These are phyloP conservation scores for Vaccinium vitisidaea DNA, from an alignment of 148 eudicot genomes.

Conservation along the genomic window DNA sequence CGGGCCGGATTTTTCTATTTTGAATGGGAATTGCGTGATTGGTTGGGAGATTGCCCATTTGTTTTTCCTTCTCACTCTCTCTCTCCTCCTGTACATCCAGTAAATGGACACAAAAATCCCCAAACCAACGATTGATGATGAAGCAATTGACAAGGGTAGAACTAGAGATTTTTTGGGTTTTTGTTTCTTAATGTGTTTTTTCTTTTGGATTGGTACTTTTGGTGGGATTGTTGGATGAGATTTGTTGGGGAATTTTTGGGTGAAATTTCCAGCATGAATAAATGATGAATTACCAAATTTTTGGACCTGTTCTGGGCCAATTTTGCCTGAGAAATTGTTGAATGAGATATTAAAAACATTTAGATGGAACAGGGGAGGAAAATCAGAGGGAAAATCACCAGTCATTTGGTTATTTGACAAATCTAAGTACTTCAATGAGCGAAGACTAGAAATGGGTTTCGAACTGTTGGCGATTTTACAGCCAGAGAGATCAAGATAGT, in stretches of 20 bases:
- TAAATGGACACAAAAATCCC: conserved; percentile 14
- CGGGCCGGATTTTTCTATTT: conserved; percentile 81
- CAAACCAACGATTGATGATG: conserved; percentile 25
- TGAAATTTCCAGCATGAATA: conserved; percentile 51
- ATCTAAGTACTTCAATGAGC: conserved; percentile 46
- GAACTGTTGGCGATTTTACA: conserved; percentile 60
- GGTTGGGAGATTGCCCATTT: conserved; percentile 88
- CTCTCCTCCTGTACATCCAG: conserved; percentile 37
- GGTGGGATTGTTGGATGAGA: conserved; percentile 27
- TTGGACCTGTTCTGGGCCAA: conserved; percentile 10
- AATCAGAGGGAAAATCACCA: conserved; percentile 69
- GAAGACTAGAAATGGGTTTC: conserved; percentile 38
- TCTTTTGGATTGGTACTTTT: conserved; percentile 14
- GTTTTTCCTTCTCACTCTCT: conserved; percentile 25
- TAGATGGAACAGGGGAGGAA: conserved; percentile 44
- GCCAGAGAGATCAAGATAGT: conserved; percentile 50
- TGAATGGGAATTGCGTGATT: conserved; percentile 42
- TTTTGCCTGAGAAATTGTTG: conserved; percentile 59
- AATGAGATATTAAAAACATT: conserved; percentile 70
- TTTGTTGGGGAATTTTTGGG: conserved; percentile 19
- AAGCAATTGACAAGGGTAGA: conserved; percentile 38
- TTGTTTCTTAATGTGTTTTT: conserved; percentile 24
- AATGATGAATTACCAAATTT: conserved; percentile 63
- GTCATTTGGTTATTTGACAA: conserved; percentile 53
- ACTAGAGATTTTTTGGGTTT: conserved; percentile 24